Evolutionary conservation across 106 monocot species (phyloP), one percentile per base, ranked within the genome.

Genomic region (Dactylorhiza incarnata): DNA sequence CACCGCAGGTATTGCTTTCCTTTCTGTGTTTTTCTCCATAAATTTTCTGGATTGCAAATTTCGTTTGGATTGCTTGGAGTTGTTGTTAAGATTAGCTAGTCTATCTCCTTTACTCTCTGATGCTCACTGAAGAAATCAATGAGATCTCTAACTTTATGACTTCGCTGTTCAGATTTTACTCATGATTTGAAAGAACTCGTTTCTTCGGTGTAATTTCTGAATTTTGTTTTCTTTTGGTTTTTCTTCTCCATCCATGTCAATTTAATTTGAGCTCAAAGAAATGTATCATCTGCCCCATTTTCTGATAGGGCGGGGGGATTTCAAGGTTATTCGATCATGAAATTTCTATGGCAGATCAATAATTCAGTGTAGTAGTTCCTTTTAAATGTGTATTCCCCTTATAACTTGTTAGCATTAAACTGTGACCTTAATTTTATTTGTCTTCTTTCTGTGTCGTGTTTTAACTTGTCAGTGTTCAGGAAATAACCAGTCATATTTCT

Each of bases 221-320:
- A 66, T 59, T 78, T 73, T 23, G 73, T 71, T 48, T 67, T 75
- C 13, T 83, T 29, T 69, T 49, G 5, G 15, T 74, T 74, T 49
- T 4, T 44, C 50, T 61, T 49, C 25, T 47, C 7, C 48, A 47
- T 49, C 47, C 48, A n/a, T 45, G 48, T 71, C 71, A n/a, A 79
- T 79, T 79, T n/a, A 59, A 61, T 73, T 78, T 71, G 48, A 15
- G 61, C 29, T 78, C 20, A 72, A 19, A 62, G 74, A 55, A 74
- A 23, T 16, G 25, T 48, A 74, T 68, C 68, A 44, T 43, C 45
- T 74, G 55, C 46, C 45, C 71, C 45, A 47, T 54, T 71, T 48
- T 55, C 15, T 76, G 71, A 54, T 76, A 61, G 7, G 14, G 71
- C 49, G 46, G 62, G 74, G 16, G 63, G 43, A 49, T 9, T 68